A percentile compares a stretch with the other conserved stretches of the same genome.
phyloP scores from a whole-genome alignment of 768 basidiomycete genomes.

The Collybia nuda region DNA sequence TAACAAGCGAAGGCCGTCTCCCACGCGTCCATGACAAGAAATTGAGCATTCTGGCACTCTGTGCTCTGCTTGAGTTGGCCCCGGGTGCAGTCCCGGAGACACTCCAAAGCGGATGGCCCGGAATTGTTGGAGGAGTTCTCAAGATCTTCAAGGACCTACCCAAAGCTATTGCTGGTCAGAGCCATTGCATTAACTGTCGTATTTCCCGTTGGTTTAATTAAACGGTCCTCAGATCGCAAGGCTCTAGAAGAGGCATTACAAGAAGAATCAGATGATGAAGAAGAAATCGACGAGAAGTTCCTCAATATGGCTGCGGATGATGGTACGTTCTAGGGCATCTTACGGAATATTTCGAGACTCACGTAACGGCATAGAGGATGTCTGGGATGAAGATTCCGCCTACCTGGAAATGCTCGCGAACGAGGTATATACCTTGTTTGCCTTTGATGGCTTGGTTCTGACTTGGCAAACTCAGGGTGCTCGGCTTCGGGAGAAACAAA shows the following conservation, averaged over 20 bases:
- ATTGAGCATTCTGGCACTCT: slow-evolving; percentile 73
- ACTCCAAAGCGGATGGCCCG: slow-evolving; percentile 72
- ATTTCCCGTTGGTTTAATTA: background rate
- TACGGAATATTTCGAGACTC: slow-evolving; percentile 2
- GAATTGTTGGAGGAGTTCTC: slow-evolving; percentile 68
- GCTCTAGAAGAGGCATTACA: slow-evolving; percentile 51
- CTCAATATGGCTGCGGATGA: slow-evolving; percentile 71
- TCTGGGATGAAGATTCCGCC: slow-evolving; percentile 88
- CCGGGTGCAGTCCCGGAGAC: slow-evolving; percentile 52
- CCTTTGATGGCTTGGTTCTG: background rate
- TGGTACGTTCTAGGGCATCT: slow-evolving; percentile 32
- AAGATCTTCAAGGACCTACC: slow-evolving; percentile 79
- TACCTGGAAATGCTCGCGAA: slow-evolving; percentile 85
- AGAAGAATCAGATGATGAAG: slow-evolving; percentile 40
- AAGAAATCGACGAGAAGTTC: slow-evolving; percentile 51
- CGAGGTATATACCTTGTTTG: slow-evolving; percentile 47
- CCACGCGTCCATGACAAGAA: slow-evolving; percentile 93
- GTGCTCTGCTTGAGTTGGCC: slow-evolving; percentile 73
- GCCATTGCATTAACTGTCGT: background rate
- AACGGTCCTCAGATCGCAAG: slow-evolving; percentile 49
- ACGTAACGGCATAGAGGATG: slow-evolving; percentile 58
- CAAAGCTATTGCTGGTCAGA: slow-evolving; percentile 66
- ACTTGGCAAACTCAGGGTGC: slow-evolving; percentile 48
- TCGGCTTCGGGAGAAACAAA: slow-evolving; percentile 65
- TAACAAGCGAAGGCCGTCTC: slow-evolving; percentile 57